phyloP scores from a whole-genome alignment of 2,329 filamentous ascomycete genomes.

The Delphinella strobiligena region DNA sequence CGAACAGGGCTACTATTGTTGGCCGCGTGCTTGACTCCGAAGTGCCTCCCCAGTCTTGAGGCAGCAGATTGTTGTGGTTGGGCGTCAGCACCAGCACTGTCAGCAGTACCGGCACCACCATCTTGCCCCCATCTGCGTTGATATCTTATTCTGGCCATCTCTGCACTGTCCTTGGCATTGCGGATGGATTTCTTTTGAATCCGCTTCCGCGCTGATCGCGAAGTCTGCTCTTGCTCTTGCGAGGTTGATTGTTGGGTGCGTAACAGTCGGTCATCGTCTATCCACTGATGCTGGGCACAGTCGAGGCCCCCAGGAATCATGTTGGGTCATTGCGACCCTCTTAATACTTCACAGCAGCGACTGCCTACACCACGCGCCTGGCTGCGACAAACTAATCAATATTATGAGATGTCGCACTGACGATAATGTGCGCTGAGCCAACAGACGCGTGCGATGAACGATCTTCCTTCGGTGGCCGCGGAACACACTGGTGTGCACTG shows the following conservation, averaged over 20 bases:
- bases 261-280: neutral
- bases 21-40: slow-evolving; percentile 30
- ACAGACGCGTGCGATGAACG: too few species aligned
- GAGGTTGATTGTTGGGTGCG: neutral
- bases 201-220: neutral
- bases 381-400: too few species aligned
- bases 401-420: too few species aligned
- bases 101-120: neutral
- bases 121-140: slow-evolving; percentile 1
- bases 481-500: too few species aligned
- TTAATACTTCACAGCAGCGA: neutral
- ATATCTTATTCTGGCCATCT: slow-evolving; percentile 5
- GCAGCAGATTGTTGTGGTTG: neutral
- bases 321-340: neutral
- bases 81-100: slow-evolving; percentile 1
- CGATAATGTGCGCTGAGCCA: too few species aligned
- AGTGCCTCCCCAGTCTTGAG: slow-evolving; percentile 17
- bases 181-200: slow-evolving; percentile 8
- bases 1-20: too few species aligned
- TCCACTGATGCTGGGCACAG: neutral
- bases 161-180: slow-evolving; percentile 9
- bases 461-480: too few species aligned
- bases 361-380: too few species aligned
- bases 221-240: neutral
- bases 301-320: neutral